These are phyloP conservation scores for Bothriochloa decipiens DNA, from an alignment of 176 grass and related monocot species.

Conservation along the genomic window DNA sequence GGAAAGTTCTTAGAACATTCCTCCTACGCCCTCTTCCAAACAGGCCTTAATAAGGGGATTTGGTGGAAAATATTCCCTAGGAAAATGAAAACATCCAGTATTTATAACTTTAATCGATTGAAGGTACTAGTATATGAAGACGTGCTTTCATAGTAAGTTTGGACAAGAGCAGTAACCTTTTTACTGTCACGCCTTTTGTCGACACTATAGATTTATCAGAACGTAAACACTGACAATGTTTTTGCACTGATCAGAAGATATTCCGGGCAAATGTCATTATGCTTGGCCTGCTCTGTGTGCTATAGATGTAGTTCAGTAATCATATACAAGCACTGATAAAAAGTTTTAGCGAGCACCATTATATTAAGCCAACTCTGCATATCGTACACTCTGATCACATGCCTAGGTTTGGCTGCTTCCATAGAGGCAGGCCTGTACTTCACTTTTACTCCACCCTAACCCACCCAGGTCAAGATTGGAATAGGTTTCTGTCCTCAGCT, in stretches of 20 bases:
- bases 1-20: neutral
- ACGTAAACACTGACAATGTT: no score
- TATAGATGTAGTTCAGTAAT: slow-evolving; percentile 4
- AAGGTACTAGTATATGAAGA: neutral
- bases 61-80: neutral
- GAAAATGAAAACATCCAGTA: neutral
- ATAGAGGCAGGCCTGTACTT: neutral
- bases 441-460: neutral
- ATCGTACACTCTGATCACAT: neutral
- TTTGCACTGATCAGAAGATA: no score
- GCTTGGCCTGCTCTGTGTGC: no score
- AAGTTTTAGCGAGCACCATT: neutral
- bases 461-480: neutral
- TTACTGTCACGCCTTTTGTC: no score
- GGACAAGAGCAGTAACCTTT: neutral
- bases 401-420: neutral
- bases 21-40: neutral
- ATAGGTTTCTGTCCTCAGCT: neutral
- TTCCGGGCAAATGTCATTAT: no score
- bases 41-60: neutral
- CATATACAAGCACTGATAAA: neutral
- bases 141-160: neutral
- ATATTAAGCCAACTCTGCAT: neutral
- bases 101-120: neutral
- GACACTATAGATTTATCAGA: no score